Evolutionary conservation across 2,329 filamentous ascomycete species (phyloP).

Genomic region (Didymosphaeria variabile): DNA sequence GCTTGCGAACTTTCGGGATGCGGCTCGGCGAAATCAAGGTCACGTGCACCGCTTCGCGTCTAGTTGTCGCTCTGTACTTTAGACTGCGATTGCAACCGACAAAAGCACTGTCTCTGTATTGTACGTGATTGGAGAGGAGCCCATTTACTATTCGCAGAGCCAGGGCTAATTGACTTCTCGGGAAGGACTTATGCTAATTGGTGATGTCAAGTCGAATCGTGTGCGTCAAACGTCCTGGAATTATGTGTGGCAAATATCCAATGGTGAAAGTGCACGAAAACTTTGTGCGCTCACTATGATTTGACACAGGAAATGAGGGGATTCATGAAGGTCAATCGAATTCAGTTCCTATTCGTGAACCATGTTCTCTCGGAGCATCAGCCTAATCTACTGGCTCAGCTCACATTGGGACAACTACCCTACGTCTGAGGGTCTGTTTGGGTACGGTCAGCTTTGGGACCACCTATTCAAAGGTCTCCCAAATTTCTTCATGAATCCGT

Average conservation of each 20-base stretch:
- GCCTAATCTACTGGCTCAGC: neutral
- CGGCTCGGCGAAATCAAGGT: conserved; percentile 35
- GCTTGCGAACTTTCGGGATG: conserved; percentile 38
- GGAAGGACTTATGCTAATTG: too few species aligned
- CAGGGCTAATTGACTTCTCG: too few species aligned
- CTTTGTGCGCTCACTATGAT: neutral
- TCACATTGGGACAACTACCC: conserved; percentile 1
- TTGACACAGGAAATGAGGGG: neutral
- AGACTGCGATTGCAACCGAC: too few species aligned
- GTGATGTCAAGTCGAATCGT: too few species aligned
- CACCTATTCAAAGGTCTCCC: neutral
- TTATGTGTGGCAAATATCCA: too few species aligned
- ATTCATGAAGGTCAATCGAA: conserved; percentile 7
- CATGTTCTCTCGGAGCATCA: conserved; percentile 1
- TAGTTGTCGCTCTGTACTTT: neutral
- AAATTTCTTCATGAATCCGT: conserved; percentile 55
- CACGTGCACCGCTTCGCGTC: conserved; percentile 25
- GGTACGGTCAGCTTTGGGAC: neutral
- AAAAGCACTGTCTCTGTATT: too few species aligned
- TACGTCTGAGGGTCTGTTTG: neutral
- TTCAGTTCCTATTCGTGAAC: conserved; percentile 9
- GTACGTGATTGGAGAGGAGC: too few species aligned
- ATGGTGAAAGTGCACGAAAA: too few species aligned
- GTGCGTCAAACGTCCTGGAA: too few species aligned
- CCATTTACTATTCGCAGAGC: too few species aligned